Conservation (phyloP, 2,329 filamentous ascomycete species). For the Pseudocercospora macadamiae region DNA sequence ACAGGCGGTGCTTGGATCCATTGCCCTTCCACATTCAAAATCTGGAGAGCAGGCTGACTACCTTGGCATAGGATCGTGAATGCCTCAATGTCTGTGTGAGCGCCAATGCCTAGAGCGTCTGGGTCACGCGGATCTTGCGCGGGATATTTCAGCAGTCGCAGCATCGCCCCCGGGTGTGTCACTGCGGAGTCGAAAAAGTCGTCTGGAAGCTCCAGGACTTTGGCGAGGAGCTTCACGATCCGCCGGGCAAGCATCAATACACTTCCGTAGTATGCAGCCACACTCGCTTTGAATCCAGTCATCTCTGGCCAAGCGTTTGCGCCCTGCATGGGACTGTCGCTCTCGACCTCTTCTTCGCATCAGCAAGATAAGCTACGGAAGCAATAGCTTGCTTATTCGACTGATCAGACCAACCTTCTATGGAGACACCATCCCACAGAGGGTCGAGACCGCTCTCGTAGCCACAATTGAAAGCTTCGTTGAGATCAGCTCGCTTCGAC, state of each 20-base stretch:
- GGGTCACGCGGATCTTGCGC: conserved; percentile 27
- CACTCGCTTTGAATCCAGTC: conserved; percentile 39
- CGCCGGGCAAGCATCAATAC: conserved; percentile 43
- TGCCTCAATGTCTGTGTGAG: conserved; percentile 37
- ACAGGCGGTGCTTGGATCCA: conserved; percentile 52
- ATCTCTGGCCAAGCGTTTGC: conserved; percentile 31
- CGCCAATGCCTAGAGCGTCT: conserved; percentile 41
- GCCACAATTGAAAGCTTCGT: conserved; percentile 32
- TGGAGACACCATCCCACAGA: conserved; percentile 3
- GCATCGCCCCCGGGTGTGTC: conserved; percentile 43
- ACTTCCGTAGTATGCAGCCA: conserved; percentile 42
- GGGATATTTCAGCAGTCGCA: conserved; percentile 45
- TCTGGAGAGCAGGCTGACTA: conserved; percentile 27
- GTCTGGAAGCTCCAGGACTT: conserved; percentile 41
- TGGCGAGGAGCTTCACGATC: conserved; percentile 44
- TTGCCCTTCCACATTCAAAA: conserved; percentile 39
- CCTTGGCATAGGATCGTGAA: conserved; percentile 32
- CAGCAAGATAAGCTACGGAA: background rate
- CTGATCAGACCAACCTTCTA: conserved; percentile 1
- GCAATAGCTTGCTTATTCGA: background rate
- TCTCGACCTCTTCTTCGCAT: conserved; percentile 5
- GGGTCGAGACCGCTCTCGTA: conserved; percentile 29
- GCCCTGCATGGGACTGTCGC: conserved; percentile 24
- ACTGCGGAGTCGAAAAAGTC: conserved; percentile 43
- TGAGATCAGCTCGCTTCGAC: conserved; percentile 58